Evolutionary conservation across 2,329 filamentous ascomycete genomes (phyloP).

Genomic region (Microsporum ferrugineum): DNA sequence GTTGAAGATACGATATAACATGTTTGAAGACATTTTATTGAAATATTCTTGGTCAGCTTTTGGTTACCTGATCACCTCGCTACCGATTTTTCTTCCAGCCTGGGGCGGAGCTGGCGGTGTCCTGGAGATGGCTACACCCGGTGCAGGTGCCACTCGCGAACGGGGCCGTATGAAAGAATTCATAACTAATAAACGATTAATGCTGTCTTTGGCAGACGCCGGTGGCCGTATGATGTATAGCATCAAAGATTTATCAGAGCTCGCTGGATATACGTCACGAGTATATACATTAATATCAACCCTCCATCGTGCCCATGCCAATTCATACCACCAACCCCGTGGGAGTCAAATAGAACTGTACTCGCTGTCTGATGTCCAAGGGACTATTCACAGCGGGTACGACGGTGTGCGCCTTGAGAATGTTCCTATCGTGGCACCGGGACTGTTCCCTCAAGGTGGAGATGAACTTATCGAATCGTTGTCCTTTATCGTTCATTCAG

Average conservation of each 20-base stretch:
- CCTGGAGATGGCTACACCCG: constrained; percentile 48
- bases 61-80: constrained; percentile 82
- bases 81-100: constrained; percentile 86
- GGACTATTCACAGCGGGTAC: constrained; percentile 87
- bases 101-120: constrained; percentile 77
- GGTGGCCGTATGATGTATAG: constrained; percentile 99
- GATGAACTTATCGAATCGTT: constrained; percentile 83
- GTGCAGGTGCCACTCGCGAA: constrained; percentile 48
- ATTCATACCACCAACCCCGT: constrained; percentile 64
- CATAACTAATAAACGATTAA: constrained; percentile 96
- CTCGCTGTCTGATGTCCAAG: constrained; percentile 82
- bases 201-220: constrained; percentile 92
- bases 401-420: constrained; percentile 89
- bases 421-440: constrained; percentile 82
- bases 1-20: constrained; percentile 96
- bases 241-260: constrained; percentile 92
- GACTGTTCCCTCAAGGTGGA: constrained; percentile 76
- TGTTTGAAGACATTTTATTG: constrained; percentile 93
- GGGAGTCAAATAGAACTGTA: constrained; percentile 66
- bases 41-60: constrained; percentile 99
- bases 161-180: constrained; percentile 92
- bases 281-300: constrained; percentile 95
- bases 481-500: constrained; percentile 76
- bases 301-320: constrained; percentile 81
- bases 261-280: constrained; percentile 89